Evolutionary conservation across 148 eudicot species (phyloP).

Genomic region (Chenopodium berlandieri): DNA sequence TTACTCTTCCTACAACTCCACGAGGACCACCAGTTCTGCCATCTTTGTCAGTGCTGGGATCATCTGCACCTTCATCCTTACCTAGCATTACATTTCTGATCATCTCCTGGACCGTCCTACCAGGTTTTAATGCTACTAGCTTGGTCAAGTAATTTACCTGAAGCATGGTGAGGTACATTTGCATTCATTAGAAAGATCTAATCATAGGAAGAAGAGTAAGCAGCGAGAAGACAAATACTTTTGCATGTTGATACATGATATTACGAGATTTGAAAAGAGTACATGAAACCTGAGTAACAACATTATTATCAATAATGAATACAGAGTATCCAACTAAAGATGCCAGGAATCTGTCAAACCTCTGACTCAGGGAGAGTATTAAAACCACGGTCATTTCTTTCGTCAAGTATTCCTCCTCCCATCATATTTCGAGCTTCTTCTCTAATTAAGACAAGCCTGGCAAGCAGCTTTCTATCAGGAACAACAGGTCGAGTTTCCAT

Average conservation of each 20-base stretch:
- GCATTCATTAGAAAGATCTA: not conserved
- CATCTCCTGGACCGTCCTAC: conserved; percentile 78
- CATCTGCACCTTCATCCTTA: conserved; percentile 90
- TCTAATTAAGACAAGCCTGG: conserved; percentile 93
- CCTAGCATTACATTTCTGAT: conserved; percentile 91
- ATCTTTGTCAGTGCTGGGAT: conserved; percentile 40
- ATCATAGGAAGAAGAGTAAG: not conserved
- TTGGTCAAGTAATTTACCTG: conserved; percentile 93
- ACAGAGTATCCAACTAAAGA: not conserved
- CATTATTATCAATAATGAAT: not conserved
- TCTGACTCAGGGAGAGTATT: conserved; percentile 90
- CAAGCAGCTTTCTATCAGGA: conserved; percentile 92
- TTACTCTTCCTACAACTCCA: conserved; percentile 76
- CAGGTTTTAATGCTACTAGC: conserved; percentile 83
- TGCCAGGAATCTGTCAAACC: conserved; percentile 42
- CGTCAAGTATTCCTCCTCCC: conserved; percentile 97
- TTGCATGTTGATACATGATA: not conserved
- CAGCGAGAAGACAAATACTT: not conserved
- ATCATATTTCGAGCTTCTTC: conserved; percentile 98
- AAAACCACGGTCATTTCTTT: conserved; percentile 93
- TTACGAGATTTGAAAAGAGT: not conserved
- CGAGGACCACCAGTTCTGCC: conserved; percentile 25
- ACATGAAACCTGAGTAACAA: not conserved
- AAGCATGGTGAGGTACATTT: conserved; percentile 17
- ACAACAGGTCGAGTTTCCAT: conserved; percentile 90